Conservation (phyloP, 768 basidiomycete species). For the Suillus spraguei region DNA sequence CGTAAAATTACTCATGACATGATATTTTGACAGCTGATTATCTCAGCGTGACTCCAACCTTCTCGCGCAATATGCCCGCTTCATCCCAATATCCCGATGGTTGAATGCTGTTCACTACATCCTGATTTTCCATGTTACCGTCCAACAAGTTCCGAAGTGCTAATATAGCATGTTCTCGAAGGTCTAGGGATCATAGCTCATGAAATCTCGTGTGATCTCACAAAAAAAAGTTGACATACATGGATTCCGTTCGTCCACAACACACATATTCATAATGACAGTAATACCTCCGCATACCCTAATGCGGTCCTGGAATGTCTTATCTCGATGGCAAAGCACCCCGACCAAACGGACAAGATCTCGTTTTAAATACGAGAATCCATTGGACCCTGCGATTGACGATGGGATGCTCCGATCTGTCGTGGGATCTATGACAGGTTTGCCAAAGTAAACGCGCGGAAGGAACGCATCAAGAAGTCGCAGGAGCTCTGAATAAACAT, state of each 20-base stretch:
- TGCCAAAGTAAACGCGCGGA: conserved; percentile 83
- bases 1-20: background rate
- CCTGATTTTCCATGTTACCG: conserved; percentile 79
- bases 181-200: conserved; percentile 40
- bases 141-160: conserved; percentile 78
- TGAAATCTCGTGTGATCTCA: background rate
- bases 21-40: conserved; percentile 12
- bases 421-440: conserved; percentile 41
- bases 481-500: conserved; percentile 57
- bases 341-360: conserved; percentile 91
- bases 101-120: conserved; percentile 71
- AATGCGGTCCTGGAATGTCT: conserved; percentile 71
- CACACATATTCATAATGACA: conserved; percentile 86
- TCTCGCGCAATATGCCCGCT: conserved; percentile 51
- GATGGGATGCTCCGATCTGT: conserved; percentile 14
- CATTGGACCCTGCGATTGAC: conserved; percentile 44
- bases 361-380: conserved; percentile 84
- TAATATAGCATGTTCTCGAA: conserved; percentile 92
- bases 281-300: conserved; percentile 74
- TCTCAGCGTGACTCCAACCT: conserved; percentile 36
- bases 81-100: conserved; percentile 62
- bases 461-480: conserved; percentile 78
- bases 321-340: conserved; percentile 65
- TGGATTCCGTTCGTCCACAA: conserved; percentile 89
- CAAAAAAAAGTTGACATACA: conserved; percentile 57